These are phyloP conservation scores for Acacia crassicarpa DNA, from an alignment of 306 rosid genomes.

Conservation along the genomic window DNA sequence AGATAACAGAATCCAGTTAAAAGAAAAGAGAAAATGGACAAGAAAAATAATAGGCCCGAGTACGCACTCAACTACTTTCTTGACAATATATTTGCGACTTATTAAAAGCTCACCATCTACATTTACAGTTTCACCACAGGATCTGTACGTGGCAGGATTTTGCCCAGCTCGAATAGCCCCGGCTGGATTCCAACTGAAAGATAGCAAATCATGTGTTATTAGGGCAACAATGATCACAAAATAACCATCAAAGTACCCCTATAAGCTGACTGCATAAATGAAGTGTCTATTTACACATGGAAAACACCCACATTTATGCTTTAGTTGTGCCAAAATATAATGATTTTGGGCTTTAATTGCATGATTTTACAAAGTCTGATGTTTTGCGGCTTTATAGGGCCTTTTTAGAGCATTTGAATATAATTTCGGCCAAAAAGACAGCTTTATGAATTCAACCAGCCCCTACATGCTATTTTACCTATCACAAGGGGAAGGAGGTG, in stretches of 20 bases:
- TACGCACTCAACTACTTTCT: neutral
- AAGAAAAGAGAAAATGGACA: neutral
- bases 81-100: constrained; percentile 3
- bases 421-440: neutral
- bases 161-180: constrained; percentile 92
- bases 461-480: no score
- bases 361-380: neutral
- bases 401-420: neutral
- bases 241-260: neutral
- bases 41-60: neutral
- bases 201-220: constrained; percentile 35
- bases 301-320: neutral
- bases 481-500: no score
- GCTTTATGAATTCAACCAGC: no score
- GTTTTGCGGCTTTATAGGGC: neutral
- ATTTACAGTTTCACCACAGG: constrained; percentile 62
- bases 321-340: neutral
- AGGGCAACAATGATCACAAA: neutral
- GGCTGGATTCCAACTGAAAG: constrained; percentile 90
- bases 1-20: neutral
- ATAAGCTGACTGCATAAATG: neutral
- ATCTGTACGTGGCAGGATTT: constrained; percentile 84
- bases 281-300: neutral
- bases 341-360: neutral
- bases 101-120: constrained; percentile 67